phyloP scores from a whole-genome alignment of 1,284 basidiomycete genomes.

The Cryptococcus sp. region DNA sequence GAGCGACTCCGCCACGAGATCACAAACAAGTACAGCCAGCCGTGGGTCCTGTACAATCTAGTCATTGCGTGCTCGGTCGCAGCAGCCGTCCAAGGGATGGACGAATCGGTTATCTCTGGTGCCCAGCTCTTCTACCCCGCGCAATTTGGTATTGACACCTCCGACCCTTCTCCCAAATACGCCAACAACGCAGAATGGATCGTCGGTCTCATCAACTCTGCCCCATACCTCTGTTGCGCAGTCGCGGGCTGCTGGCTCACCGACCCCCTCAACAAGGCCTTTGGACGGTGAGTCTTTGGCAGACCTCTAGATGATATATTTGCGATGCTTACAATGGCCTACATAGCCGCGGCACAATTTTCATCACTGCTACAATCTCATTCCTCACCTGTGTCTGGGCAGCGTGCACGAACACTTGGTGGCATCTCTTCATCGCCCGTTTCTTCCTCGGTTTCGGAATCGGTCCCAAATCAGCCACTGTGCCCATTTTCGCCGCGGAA shows the following conservation, averaged over 20 bases:
- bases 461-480: constrained; percentile 55
- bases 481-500: constrained; percentile 49
- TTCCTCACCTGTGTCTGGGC: constrained; percentile 58
- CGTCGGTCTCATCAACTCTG: constrained; percentile 70
- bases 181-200: constrained; percentile 53
- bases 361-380: constrained; percentile 63
- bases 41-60: constrained; percentile 57
- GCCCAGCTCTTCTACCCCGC: constrained; percentile 33
- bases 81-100: constrained; percentile 47
- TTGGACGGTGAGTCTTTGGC: constrained; percentile 53
- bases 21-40: constrained; percentile 66
- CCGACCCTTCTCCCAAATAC: constrained; percentile 60
- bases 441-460: constrained; percentile 48
- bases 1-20: constrained; percentile 57
- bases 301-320: too few species aligned
- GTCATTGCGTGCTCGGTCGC: constrained; percentile 45
- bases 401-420: constrained; percentile 62
- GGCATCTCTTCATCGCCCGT: constrained; percentile 52
- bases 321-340: not conserved
- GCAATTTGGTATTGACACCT: constrained; percentile 43
- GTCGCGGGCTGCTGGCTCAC: constrained; percentile 64
- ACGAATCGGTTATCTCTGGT: constrained; percentile 39
- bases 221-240: constrained; percentile 64
- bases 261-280: constrained; percentile 63
- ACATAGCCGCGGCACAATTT: constrained; percentile 56